Evolutionary conservation across 2,329 filamentous ascomycete species (phyloP).

Genomic region (Aspergillus melleus): DNA sequence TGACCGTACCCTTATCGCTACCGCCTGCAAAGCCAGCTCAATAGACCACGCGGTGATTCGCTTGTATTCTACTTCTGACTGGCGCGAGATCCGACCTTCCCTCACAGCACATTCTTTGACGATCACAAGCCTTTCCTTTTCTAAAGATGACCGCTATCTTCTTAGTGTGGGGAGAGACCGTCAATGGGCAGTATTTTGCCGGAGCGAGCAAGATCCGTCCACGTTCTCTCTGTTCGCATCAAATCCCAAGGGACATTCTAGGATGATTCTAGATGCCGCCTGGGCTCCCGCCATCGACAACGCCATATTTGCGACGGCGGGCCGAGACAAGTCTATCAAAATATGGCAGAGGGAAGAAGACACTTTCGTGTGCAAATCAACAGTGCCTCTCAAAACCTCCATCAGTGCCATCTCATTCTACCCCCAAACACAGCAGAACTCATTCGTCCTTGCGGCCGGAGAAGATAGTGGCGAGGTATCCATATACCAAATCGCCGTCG

Average conservation of each 20-base stretch:
- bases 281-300: constrained; percentile 65
- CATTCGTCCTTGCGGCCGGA: constrained; percentile 45
- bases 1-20: constrained; percentile 75
- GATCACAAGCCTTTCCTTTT: constrained; percentile 79
- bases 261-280: constrained; percentile 87
- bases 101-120: constrained; percentile 85
- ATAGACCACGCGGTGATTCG: constrained; percentile 93
- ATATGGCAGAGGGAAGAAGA: constrained; percentile 58
- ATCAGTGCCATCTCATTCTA: constrained; percentile 73
- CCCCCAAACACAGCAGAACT: constrained; percentile 26
- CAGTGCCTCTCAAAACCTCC: constrained; percentile 57
- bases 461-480: constrained; percentile 49
- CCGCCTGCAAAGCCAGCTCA: constrained; percentile 88
- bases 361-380: constrained; percentile 54
- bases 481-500: constrained; percentile 40
- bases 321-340: constrained; percentile 82
- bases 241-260: constrained; percentile 81
- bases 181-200: constrained; percentile 81
- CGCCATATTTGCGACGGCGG: constrained; percentile 76
- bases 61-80: constrained; percentile 80
- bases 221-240: constrained; percentile 61
- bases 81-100: constrained; percentile 83
- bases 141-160: constrained; percentile 68
- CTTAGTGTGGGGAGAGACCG: constrained; percentile 89
- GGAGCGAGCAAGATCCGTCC: constrained; percentile 39